phyloP scores from a whole-genome alignment of 768 basidiomycete genomes.

The Scleroderma citrinum region DNA sequence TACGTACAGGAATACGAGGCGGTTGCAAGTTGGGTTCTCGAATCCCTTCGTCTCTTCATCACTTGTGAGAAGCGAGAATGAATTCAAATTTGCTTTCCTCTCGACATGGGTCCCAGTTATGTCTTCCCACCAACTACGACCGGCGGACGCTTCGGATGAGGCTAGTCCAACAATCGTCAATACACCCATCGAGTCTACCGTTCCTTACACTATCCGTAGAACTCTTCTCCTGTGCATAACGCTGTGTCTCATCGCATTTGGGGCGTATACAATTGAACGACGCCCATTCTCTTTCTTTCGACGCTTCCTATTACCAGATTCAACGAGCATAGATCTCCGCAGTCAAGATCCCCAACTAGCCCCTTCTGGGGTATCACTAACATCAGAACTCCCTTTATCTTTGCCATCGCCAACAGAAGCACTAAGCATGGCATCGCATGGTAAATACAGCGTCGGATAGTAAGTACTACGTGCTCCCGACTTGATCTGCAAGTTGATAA shows the following conservation, averaged over 20 bases:
- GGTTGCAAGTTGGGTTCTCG: too few relatives aligned
- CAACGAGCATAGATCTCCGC: constrained; percentile 8
- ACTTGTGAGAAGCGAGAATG: too few relatives aligned
- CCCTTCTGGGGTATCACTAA: constrained; percentile 1
- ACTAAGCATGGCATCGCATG: constrained; percentile 35
- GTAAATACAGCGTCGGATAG: constrained; percentile 81
- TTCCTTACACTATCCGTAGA: constrained; percentile 23
- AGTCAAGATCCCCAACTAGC: constrained; percentile 8
- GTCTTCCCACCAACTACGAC: constrained; percentile 20
- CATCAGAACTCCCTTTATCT: too few relatives aligned
- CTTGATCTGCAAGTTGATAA: constrained; percentile 6
- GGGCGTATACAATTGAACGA: constrained; percentile 40
- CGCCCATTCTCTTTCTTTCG: constrained; percentile 21
- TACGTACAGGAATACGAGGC: too few relatives aligned
- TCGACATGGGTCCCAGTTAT: constrained; percentile 9
- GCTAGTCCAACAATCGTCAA: constrained; percentile 8
- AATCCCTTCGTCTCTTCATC: too few relatives aligned
- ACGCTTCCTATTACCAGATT: background rate
- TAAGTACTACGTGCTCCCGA: constrained; percentile 33
- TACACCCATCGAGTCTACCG: constrained; percentile 11
- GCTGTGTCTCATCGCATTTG: constrained; percentile 33
- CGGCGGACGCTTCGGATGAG: constrained; percentile 17
- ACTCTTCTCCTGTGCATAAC: constrained; percentile 31
- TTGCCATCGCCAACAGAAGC: constrained; percentile 7
- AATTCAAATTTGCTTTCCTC: too few relatives aligned